Conservation (phyloP, 805 yeast species). For the Suhomyces sp. region DNA sequence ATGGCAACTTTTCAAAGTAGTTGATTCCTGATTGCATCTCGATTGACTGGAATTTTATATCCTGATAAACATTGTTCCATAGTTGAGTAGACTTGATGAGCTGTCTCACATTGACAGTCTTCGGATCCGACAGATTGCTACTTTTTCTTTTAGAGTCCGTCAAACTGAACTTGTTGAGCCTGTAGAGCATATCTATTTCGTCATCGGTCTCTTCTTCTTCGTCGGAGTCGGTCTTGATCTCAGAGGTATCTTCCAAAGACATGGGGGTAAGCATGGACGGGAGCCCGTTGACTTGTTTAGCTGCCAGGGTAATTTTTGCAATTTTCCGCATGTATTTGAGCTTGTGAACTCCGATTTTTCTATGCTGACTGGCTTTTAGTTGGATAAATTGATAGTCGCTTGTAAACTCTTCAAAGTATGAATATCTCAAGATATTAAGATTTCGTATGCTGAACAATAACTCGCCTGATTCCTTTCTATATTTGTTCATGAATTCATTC, state of each 20-base stretch:
- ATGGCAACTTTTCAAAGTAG: conserved; percentile 11
- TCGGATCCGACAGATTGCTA: neutral
- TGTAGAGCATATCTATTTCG: conserved; percentile 1
- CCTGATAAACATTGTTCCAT: conserved; percentile 33
- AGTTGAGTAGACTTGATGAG: conserved; percentile 14
- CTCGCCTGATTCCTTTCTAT: conserved; percentile 4
- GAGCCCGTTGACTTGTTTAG: conserved; percentile 5
- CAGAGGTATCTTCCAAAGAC: neutral
- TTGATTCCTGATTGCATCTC: conserved; percentile 4
- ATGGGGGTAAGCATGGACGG: conserved; percentile 5
- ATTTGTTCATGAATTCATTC: conserved; percentile 11
- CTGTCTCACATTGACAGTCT: conserved; percentile 1
- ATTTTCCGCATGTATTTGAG: conserved; percentile 11
- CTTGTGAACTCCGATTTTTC: conserved; percentile 4
- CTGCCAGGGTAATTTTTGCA: conserved; percentile 1
- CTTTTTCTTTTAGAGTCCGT: neutral
- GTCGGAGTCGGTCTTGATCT: conserved; percentile 6
- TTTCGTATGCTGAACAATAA: conserved; percentile 11
- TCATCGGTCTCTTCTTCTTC: conserved; percentile 4
- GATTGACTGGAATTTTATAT: conserved; percentile 20
- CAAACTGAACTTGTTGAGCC: conserved; percentile 3
- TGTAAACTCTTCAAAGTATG: conserved; percentile 15
- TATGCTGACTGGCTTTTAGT: conserved; percentile 2
- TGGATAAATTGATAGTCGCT: conserved; percentile 9
- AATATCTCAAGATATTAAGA: conserved; percentile 13